Evolutionary conservation across 345 rosid species (phyloP).

Genomic region (Rhizophora apiculata): DNA sequence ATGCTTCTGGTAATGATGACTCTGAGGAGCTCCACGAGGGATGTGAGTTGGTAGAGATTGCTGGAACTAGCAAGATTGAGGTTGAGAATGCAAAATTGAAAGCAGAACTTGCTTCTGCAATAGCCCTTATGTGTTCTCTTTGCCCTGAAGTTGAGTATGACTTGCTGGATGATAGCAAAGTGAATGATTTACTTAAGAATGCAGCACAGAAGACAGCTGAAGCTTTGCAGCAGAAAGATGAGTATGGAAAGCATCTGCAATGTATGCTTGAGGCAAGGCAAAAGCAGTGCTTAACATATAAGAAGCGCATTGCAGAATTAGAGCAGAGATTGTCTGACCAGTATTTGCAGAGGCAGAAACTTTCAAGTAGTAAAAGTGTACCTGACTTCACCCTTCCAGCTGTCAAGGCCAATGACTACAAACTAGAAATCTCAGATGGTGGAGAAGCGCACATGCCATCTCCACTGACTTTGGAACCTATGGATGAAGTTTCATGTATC

Average conservation of each 20-base stretch:
- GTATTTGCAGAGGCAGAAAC: slow-evolving; percentile 58
- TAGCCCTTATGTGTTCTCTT: slow-evolving; percentile 66
- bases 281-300: slow-evolving; percentile 70
- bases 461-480: slow-evolving; percentile 63
- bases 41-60: slow-evolving; percentile 72
- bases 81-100: slow-evolving; percentile 95
- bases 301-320: slow-evolving; percentile 89
- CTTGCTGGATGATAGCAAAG: slow-evolving; percentile 55
- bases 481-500: slow-evolving; percentile 93
- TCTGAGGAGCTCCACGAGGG: slow-evolving; percentile 54
- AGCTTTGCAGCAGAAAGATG: slow-evolving; percentile 83
- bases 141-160: slow-evolving; percentile 63
- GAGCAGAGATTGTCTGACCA: slow-evolving; percentile 79
- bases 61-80: slow-evolving; percentile 90
- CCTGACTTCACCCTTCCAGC: slow-evolving; percentile 37
- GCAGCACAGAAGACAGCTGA: slow-evolving; percentile 74
- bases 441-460: slow-evolving; percentile 44
- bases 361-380: slow-evolving; percentile 42
- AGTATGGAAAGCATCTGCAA: slow-evolving; percentile 66
- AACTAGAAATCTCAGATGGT: slow-evolving; percentile 43
- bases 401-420: slow-evolving; percentile 37
- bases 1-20: slow-evolving; percentile 42
- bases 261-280: slow-evolving; percentile 72
- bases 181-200: slow-evolving; percentile 58
- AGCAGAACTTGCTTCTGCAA: slow-evolving; percentile 94